Evolutionary conservation across 805 yeast genomes (phyloP), one percentile per base, ranked within the genome.

Genomic region (Kluyveromyces nonfermentans): DNA sequence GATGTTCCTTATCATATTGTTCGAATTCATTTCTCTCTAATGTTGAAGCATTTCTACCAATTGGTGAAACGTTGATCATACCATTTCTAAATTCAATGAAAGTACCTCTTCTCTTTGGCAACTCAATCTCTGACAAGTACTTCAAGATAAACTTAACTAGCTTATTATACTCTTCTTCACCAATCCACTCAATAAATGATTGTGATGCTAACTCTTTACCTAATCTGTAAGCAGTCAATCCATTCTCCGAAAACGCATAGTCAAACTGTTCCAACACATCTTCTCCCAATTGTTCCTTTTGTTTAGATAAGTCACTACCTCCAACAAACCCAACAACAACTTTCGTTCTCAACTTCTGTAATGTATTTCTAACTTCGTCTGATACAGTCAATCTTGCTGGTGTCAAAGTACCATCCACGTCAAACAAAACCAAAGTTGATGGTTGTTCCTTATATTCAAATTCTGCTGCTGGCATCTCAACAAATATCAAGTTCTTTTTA

Each of bases 71-170:
- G 71, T 93, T 93, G 70, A 93, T 85, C 95, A 93, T 89, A 68
- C 99, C 99, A 68, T 93, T 93, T 80, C 99, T 86, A 78, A 93
- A 93, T 75, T 93, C 99, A 56, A 93, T 72, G 70, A 93, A 93
- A 48, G 99, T 93, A 68, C 99, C 99, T 75, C 97, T 87, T 80
- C 97, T 87, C 65, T 84, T 77, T 62, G 99, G 99, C 55, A 93
- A 67, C 53, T 93, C 97, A 44, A 93, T 65, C 37, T 83, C 83
- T 43, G 96, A 66, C 56, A 93, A 75, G 74, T 93, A 89, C 56
- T 77, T 78, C 62, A 93, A 75, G 62, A 87, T 79, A 72, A 87
- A 93, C 70, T 78, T 82, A 60, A 79, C 87, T 57, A 93, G 77
- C 71, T 80, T 75, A 74, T 85, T 88, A 80, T 93, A 93, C 72